Evolutionary conservation across 495 filamentous ascomycete species (phyloP).

Genomic region (Neurospora intermedia): DNA sequence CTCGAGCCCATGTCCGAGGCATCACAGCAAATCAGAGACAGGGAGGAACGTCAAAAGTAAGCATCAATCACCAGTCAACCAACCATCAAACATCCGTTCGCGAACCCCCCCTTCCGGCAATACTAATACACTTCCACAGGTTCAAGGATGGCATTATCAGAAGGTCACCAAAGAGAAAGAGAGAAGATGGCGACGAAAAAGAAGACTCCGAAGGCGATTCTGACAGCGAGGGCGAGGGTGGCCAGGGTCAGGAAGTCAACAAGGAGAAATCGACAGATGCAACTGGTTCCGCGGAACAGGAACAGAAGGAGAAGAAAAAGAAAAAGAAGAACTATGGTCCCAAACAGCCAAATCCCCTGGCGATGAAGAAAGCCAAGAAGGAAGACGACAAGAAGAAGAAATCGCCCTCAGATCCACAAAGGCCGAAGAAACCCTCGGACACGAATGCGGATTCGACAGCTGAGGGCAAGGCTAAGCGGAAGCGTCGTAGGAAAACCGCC

Average conservation of each 20-base stretch:
- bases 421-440: conserved; percentile 8
- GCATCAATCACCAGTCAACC: conserved; percentile 14
- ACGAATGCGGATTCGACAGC: conserved; percentile 9
- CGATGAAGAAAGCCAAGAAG: conserved; percentile 60
- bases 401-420: conserved; percentile 1
- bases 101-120: no score
- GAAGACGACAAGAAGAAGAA: conserved; percentile 1
- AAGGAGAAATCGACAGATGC: conserved; percentile 5
- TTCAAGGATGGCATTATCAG: conserved; percentile 22
- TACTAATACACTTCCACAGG: conserved; percentile 7
- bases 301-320: conserved; percentile 41
- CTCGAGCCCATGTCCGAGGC: conserved; percentile 72
- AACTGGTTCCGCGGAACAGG: conserved; percentile 13
- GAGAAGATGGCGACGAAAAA: conserved; percentile 35
- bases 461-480: conserved; percentile 29
- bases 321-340: conserved; percentile 48
- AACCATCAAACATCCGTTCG: not conserved
- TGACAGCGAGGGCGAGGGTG: conserved; percentile 12
- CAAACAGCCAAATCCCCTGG: conserved; percentile 83
- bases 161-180: conserved; percentile 36
- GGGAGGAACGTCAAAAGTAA: conserved; percentile 67
- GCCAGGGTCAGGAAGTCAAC: conserved; percentile 3
- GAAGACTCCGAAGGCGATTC: conserved; percentile 14
- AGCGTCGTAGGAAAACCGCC: conserved; percentile 32
- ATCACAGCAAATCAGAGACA: conserved; percentile 50